These are phyloP conservation scores for Avicennia marina DNA, from an alignment of 257 asterid genomes.

Conservation along the genomic window DNA sequence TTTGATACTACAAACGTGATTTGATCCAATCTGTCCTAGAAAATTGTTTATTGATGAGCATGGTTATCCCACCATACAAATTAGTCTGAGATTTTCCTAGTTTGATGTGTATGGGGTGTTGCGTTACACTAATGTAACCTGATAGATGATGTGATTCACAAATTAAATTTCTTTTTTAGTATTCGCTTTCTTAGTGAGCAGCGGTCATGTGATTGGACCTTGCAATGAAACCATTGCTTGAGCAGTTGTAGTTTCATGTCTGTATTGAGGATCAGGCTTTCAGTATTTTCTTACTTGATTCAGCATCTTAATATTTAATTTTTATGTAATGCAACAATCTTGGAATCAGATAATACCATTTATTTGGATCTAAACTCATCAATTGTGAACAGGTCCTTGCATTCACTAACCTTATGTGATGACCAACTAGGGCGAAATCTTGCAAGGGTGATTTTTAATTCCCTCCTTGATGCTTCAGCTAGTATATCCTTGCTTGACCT, in stretches of 20 bases:
- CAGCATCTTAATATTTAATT: neutral
- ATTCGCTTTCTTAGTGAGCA: neutral
- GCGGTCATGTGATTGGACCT: neutral
- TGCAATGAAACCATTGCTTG: constrained; percentile 1
- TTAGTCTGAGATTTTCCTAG: too few relatives aligned
- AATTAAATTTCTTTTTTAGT: neutral
- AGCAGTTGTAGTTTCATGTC: constrained; percentile 1
- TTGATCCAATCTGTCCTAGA: too few relatives aligned
- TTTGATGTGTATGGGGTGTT: too few relatives aligned
- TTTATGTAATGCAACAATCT: neutral
- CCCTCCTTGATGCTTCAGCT: constrained; percentile 63
- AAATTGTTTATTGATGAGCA: too few relatives aligned
- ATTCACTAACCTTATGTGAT: constrained; percentile 62
- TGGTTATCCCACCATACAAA: too few relatives aligned
- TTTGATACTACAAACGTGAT: too few relatives aligned
- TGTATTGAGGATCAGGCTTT: too few relatives aligned
- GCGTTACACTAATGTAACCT: neutral
- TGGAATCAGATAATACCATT: too few relatives aligned
- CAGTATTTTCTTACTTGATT: constrained; percentile 5
- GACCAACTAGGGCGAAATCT: constrained; percentile 50
- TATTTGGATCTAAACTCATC: constrained; percentile 13
- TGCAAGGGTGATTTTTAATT: constrained; percentile 51
- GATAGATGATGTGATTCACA: neutral
- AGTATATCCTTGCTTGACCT: constrained; percentile 63
- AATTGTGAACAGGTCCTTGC: constrained; percentile 49